phyloP scores from a whole-genome alignment of 208 protist genomes.

The Endotrypanum monterogeii region DNA sequence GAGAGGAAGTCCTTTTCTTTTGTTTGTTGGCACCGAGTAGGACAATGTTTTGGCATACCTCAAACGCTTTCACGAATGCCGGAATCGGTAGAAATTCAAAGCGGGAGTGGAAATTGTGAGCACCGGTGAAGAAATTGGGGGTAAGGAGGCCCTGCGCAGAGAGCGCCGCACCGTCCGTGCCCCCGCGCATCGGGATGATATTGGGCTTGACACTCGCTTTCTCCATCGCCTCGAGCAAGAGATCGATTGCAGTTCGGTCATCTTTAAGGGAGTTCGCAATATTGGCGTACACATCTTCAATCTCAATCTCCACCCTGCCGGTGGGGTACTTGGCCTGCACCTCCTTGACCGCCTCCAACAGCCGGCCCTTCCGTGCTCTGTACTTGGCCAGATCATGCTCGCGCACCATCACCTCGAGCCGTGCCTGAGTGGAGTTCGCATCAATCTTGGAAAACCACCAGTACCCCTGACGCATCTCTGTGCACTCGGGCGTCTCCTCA shows the following conservation, averaged over 20 bases:
- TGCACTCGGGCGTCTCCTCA: conserved; percentile 78
- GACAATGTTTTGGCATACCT: conserved; percentile 78
- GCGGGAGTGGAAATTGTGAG: conserved; percentile 89
- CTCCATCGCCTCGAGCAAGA: conserved; percentile 68
- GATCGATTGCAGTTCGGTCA: conserved; percentile 65
- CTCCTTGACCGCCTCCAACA: conserved; percentile 52
- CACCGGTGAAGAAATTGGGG: conserved; percentile 88
- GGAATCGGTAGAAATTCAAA: conserved; percentile 85
- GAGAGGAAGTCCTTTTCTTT: conserved; percentile 14
- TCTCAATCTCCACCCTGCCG: conserved; percentile 56
- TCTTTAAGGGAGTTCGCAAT: conserved; percentile 64
- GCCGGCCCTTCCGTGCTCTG: conserved; percentile 46
- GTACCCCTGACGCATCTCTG: conserved; percentile 80
- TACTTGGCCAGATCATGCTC: conserved; percentile 67
- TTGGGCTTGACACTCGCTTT: conserved; percentile 68
- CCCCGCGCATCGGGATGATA: conserved; percentile 81
- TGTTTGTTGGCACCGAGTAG: conserved; percentile 47
- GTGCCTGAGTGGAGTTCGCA: conserved; percentile 52
- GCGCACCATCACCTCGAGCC: conserved; percentile 65
- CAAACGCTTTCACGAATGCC: conserved; percentile 82
- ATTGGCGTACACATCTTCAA: conserved; percentile 80
- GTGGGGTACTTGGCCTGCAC: conserved; percentile 66
- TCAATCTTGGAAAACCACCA: conserved; percentile 76
- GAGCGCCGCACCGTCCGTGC: conserved; percentile 81
- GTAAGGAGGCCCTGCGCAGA: conserved; percentile 69